Base-by-base conservation (phyloP, 192 early-diverging fungal genomes). In the Backusella mclennaniae region DNA sequence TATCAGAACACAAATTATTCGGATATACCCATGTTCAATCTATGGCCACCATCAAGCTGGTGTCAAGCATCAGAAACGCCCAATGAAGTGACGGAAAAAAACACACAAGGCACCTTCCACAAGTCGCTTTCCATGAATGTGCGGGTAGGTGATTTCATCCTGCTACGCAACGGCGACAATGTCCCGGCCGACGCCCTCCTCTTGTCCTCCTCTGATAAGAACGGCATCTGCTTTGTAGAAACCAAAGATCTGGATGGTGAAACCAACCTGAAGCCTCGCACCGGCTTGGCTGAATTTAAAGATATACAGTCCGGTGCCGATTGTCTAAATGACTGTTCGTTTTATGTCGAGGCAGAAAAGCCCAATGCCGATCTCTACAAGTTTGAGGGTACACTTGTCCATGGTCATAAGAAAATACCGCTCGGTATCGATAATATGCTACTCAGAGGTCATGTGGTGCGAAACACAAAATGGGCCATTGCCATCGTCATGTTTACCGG, bases 221-320 rank as follows among this genome's bases (percentile, higher is more conserved):
- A 95, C 53, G 87, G 87, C 15, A 78, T 89, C 12, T 96, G 94
- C 77, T 97, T 92, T 80, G 89, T 97, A 21, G 97, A 98, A 82
- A 99, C 97, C 6, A 96, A 95, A 79, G 96, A 97, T 80, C 79
- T 99, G 67, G 97, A 99, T 75, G 97, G 97, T 42, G 97, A 99
- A 82, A 99, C 97, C n/a, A 99, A 99, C 77, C 82, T 99, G 6
- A 99, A 99, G 84, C 87, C 94, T 39, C 91, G 94, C 21, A 73
- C 87, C 6, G 85, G 91, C 14, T 42, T 97, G 4, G 76, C 84
- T 11, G 92, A 95, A 44, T 90, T 93, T 14, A 79, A 84, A 12
- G 80, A 91, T 53, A 87, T 96, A 72, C 82, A 87, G 49, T 91
- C 89, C 2, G 91, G 93, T n/a, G 86, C 86, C 31, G 93, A 95